These are phyloP conservation scores for Sporisorium exsertum DNA, from an alignment of 1,284 basidiomycete species.

Conservation along the genomic window DNA sequence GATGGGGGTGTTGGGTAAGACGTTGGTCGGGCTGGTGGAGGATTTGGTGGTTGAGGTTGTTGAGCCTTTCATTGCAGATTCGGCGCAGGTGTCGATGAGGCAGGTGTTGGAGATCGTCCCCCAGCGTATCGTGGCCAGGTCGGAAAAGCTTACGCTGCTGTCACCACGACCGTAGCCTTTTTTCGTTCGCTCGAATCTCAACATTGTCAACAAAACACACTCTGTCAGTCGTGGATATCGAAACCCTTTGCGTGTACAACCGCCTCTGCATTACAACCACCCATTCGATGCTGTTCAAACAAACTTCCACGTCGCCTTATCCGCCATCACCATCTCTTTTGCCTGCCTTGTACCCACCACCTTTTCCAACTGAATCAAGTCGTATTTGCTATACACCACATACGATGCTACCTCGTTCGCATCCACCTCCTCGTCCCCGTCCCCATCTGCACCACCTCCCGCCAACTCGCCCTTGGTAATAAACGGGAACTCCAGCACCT, in stretches of 20 bases:
- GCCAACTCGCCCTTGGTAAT: slow-evolving; percentile 68
- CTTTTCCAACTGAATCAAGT: slow-evolving; percentile 85
- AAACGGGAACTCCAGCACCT: slow-evolving; percentile 87
- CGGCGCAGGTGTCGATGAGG: neutral
- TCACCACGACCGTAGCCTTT: neutral
- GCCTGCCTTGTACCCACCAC: slow-evolving; percentile 73
- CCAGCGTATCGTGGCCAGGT: neutral
- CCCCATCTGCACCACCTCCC: neutral
- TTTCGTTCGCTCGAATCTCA: neutral
- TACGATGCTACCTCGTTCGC: slow-evolving; percentile 76
- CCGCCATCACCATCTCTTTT: slow-evolving; percentile 54
- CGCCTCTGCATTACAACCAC: neutral
- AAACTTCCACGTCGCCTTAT: slow-evolving; percentile 59
- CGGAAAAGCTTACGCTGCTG: slow-evolving; percentile 5
- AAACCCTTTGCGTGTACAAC: neutral
- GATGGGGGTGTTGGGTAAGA: neutral
- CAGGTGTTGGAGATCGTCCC: slow-evolving; percentile 1
- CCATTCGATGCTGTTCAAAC: no score
- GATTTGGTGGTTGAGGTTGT: slow-evolving; percentile 4
- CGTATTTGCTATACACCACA: slow-evolving; percentile 86
- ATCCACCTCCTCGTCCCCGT: slow-evolving; percentile 72
- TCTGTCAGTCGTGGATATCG: neutral
- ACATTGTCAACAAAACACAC: no score
- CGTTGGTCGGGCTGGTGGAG: slow-evolving; percentile 3
- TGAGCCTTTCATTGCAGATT: neutral